Percentiles rank a stretch among this genome's conserved stretches.
phyloP scores from a whole-genome alignment of 257 asterid genomes.

The Gynochthodes officinalis region DNA sequence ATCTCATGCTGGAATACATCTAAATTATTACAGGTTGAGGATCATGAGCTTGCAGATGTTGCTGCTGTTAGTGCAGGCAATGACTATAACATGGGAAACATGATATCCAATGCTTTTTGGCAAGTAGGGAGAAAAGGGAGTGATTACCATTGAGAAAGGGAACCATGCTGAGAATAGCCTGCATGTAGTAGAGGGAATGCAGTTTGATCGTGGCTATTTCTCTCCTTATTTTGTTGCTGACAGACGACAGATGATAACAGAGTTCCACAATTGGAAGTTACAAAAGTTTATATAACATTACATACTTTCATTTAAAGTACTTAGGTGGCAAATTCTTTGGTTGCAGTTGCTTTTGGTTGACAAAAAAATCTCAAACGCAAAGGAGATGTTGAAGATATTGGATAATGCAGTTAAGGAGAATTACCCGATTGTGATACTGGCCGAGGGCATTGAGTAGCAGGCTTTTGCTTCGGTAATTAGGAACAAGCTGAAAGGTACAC shows the following conservation, averaged over 20 bases:
- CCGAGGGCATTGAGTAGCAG: constrained; percentile 71
- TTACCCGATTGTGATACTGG: constrained; percentile 65
- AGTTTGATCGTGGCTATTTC: constrained; percentile 80
- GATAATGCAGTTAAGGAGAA: constrained; percentile 78
- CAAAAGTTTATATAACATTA: constrained; percentile 13
- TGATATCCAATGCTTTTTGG: constrained; percentile 66
- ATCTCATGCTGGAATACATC: constrained; percentile 6
- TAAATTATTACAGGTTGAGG: constrained; percentile 56
- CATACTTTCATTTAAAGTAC: constrained; percentile 5
- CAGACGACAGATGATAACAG: constrained; percentile 57
- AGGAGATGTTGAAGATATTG: constrained; percentile 67
- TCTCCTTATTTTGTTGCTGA: constrained; percentile 81
- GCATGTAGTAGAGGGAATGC: constrained; percentile 79
- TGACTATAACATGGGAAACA: constrained; percentile 54
- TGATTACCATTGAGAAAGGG: constrained; percentile 69
- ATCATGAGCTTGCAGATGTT: constrained; percentile 69
- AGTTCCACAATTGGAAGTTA: constrained; percentile 82
- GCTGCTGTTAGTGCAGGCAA: constrained; percentile 96
- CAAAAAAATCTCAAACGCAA: constrained; percentile 61
- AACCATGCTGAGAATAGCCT: constrained; percentile 53
- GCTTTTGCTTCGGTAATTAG: constrained; percentile 78
- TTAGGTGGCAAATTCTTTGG: constrained; percentile 14
- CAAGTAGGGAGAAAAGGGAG: constrained; percentile 66
- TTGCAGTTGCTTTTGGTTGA: constrained; percentile 83
- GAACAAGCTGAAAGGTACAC: constrained; percentile 68